phyloP scores from a whole-genome alignment of 1,139 yeast genomes.

The Kodamaea fungicola region DNA sequence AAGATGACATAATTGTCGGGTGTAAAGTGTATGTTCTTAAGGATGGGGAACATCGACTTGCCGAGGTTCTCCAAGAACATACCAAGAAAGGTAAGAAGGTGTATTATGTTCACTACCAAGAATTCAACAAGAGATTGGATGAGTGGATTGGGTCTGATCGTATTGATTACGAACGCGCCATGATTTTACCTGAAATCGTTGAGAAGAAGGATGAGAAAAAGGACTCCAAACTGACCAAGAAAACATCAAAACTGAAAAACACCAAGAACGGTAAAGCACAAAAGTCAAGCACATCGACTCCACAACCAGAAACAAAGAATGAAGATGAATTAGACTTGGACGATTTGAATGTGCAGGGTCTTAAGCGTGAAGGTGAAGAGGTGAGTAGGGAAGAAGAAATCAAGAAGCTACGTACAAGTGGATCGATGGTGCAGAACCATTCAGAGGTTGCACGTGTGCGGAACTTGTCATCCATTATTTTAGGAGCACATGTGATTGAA shows the following conservation, averaged over 20 bases:
- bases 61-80: slow-evolving; percentile 81
- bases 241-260: slow-evolving; percentile 10
- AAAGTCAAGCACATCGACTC: slow-evolving; percentile 2
- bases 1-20: slow-evolving; percentile 59
- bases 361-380: slow-evolving; percentile 62
- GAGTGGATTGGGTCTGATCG: slow-evolving; percentile 83
- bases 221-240: slow-evolving; percentile 14
- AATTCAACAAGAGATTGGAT: slow-evolving; percentile 84
- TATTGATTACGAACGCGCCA: slow-evolving; percentile 64
- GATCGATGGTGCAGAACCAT: slow-evolving; percentile 92
- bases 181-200: slow-evolving; percentile 66
- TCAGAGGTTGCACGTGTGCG: slow-evolving; percentile 90
- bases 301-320: slow-evolving; percentile 12
- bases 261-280: slow-evolving; percentile 5
- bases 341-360: slow-evolving; percentile 79
- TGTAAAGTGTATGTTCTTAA: slow-evolving; percentile 79
- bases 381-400: slow-evolving; percentile 87
- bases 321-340: slow-evolving; percentile 86
- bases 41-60: slow-evolving; percentile 74
- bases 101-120: slow-evolving; percentile 91
- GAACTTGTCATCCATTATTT: slow-evolving; percentile 69
- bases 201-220: slow-evolving; percentile 36
- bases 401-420: slow-evolving; percentile 85
- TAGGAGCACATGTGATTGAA: slow-evolving; percentile 90
- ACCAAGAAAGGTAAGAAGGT: slow-evolving; percentile 71